Evolutionary conservation across 805 yeast genomes (phyloP).

Genomic region (Yarrowia bubula): DNA sequence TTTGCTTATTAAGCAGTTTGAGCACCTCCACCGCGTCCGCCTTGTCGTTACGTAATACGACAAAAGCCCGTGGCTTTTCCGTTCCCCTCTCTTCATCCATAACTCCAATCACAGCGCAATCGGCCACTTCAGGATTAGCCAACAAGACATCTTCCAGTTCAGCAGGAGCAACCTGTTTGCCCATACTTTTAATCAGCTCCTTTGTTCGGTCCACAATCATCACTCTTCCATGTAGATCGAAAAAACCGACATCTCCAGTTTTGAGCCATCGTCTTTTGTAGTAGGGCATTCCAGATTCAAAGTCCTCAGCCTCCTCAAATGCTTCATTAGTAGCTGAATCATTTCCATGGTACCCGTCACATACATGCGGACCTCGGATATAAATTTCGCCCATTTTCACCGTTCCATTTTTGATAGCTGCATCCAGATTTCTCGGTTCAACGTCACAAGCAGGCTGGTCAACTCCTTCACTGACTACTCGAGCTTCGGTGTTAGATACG

Average conservation of each 20-base stretch:
- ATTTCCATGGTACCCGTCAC: slow-evolving; percentile 49
- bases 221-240: slow-evolving; percentile 47
- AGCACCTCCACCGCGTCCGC: slow-evolving; percentile 32
- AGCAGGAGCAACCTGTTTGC: slow-evolving; percentile 88
- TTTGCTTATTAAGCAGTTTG: slow-evolving; percentile 40
- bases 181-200: slow-evolving; percentile 42
- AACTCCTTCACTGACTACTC: neutral
- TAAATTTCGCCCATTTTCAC: slow-evolving; percentile 48
- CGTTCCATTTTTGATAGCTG: neutral
- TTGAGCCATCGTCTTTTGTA: slow-evolving; percentile 46
- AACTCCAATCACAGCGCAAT: slow-evolving; percentile 85
- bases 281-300: neutral
- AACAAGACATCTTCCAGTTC: slow-evolving; percentile 85
- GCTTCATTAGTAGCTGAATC: slow-evolving; percentile 48
- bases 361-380: slow-evolving; percentile 55
- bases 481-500: neutral
- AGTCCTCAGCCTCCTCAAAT: slow-evolving; percentile 41
- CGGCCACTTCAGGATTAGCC: slow-evolving; percentile 73
- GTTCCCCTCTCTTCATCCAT: slow-evolving; percentile 69
- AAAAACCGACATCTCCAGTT: slow-evolving; percentile 57
- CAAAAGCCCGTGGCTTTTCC: slow-evolving; percentile 46
- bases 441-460: slow-evolving; percentile 23
- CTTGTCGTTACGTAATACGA: slow-evolving; percentile 30
- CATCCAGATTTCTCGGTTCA: neutral
- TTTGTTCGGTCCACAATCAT: slow-evolving; percentile 45